phyloP scores from a whole-genome alignment of 371 early-diverging fungal genomes.

The Umbelopsis sp. region DNA sequence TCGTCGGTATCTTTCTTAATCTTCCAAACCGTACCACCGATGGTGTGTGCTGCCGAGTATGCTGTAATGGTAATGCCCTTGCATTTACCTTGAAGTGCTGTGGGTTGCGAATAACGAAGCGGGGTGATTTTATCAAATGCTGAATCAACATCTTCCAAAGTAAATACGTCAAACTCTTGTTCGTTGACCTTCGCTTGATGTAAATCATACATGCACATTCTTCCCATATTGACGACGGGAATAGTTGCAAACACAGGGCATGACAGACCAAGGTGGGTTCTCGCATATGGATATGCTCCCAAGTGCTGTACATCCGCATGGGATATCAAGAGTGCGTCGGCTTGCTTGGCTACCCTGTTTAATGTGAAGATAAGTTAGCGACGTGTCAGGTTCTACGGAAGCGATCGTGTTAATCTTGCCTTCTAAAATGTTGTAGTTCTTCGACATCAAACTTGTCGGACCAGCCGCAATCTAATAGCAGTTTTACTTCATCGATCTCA shows the following conservation, averaged over 20 bases:
- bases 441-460: slow-evolving; percentile 72
- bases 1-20: slow-evolving; percentile 93
- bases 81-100: slow-evolving; percentile 75
- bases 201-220: slow-evolving; percentile 81
- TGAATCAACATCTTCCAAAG: slow-evolving; percentile 75
- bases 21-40: slow-evolving; percentile 98
- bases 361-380: neutral
- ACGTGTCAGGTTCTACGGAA: neutral
- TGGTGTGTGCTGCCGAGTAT: slow-evolving; percentile 93
- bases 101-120: slow-evolving; percentile 94
- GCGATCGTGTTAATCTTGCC: slow-evolving; percentile 40
- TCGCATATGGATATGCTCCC: slow-evolving; percentile 91
- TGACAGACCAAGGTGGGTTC: slow-evolving; percentile 74
- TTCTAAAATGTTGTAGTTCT: slow-evolving; percentile 67
- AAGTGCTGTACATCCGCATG: slow-evolving; percentile 89
- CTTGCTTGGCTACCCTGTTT: slow-evolving; percentile 78
- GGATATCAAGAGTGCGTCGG: slow-evolving; percentile 94
- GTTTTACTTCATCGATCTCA: slow-evolving; percentile 87
- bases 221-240: slow-evolving; percentile 94
- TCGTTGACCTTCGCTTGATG: slow-evolving; percentile 72
- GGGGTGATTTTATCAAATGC: slow-evolving; percentile 85
- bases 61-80: slow-evolving; percentile 91
- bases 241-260: slow-evolving; percentile 94
- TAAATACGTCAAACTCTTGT: slow-evolving; percentile 74
- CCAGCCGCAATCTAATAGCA: slow-evolving; percentile 95